Conservation (phyloP, 352 stramenopile species). For the Phytophthora niederhauseri region DNA sequence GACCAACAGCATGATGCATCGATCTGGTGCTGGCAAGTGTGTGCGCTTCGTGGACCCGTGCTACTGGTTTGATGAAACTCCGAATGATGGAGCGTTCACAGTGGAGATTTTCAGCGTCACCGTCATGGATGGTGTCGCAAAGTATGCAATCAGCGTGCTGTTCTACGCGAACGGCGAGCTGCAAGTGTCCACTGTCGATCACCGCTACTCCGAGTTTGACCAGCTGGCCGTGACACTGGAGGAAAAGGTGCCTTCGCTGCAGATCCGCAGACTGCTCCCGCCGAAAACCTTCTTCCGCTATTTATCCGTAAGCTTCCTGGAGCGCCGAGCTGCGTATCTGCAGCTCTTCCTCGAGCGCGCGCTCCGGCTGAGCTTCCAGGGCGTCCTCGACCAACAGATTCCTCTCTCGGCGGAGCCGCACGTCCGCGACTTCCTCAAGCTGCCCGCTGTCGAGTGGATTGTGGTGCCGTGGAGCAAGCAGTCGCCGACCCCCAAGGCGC, state of each 20-base stretch:
- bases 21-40: conserved; percentile 41
- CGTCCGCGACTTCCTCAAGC: conserved; percentile 66
- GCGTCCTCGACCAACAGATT: conserved; percentile 72
- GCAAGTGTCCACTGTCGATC: conserved; percentile 55
- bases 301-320: conserved; percentile 57
- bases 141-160: conserved; percentile 72
- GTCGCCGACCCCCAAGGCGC: conserved; percentile 16
- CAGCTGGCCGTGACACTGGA: conserved; percentile 57
- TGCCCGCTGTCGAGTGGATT: conserved; percentile 75
- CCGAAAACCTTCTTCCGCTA: conserved; percentile 79
- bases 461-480: conserved; percentile 55
- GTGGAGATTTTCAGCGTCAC: conserved; percentile 70
- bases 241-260: conserved; percentile 56
- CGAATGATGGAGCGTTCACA: conserved; percentile 64
- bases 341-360: conserved; percentile 71
- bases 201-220: conserved; percentile 77
- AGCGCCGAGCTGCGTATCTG: conserved; percentile 59
- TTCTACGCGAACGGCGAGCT: conserved; percentile 47
- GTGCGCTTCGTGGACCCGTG: conserved; percentile 63
- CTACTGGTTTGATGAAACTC: conserved; percentile 53
- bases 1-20: conserved; percentile 21
- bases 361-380: conserved; percentile 61
- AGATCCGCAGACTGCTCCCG: conserved; percentile 57
- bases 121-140: conserved; percentile 50
- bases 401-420: conserved; percentile 69